Conservation (phyloP, 2,329 filamentous ascomycete genomes). For the Phialophora expanda region DNA sequence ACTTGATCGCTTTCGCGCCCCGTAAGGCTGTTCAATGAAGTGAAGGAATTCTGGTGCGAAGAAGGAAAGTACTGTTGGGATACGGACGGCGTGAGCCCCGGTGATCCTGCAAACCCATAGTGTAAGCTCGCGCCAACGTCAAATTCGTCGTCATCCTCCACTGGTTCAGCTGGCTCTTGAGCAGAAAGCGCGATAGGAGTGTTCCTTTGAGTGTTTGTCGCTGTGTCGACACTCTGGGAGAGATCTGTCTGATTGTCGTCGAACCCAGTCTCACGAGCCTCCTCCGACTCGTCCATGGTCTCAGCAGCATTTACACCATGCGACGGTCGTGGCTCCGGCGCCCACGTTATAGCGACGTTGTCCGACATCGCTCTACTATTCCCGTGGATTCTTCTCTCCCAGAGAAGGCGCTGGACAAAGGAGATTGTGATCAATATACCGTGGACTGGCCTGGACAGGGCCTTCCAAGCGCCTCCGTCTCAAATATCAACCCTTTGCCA, state of each 20-base stretch:
- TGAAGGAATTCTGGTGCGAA: slow-evolving; percentile 32
- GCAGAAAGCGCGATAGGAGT: slow-evolving; percentile 32
- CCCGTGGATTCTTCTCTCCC: slow-evolving; percentile 5
- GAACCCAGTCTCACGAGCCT: slow-evolving; percentile 4
- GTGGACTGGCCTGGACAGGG: slow-evolving; percentile 12
- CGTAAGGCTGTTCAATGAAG: slow-evolving; percentile 29
- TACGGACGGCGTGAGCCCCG: slow-evolving; percentile 16
- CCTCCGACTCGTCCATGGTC: background rate
- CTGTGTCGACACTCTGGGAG: slow-evolving; percentile 23
- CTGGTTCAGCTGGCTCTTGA: slow-evolving; percentile 18
- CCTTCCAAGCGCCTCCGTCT: slow-evolving; percentile 15
- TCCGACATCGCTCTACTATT: slow-evolving; percentile 27
- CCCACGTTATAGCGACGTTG: slow-evolving; percentile 34
- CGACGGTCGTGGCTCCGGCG: slow-evolving; percentile 25
- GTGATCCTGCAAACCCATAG: slow-evolving; percentile 15
- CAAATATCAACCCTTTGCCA: slow-evolving; percentile 17
- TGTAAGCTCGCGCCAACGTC: slow-evolving; percentile 18
- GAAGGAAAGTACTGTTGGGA: slow-evolving; percentile 24
- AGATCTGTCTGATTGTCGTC: slow-evolving; percentile 8
- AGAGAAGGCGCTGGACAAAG: slow-evolving; percentile 21
- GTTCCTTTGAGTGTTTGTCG: slow-evolving; percentile 32
- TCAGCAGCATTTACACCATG: slow-evolving; percentile 8
- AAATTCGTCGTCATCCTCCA: slow-evolving; percentile 31
- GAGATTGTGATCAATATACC: background rate
- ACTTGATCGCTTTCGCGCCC: slow-evolving; percentile 21